Evolutionary conservation across 2,329 filamentous ascomycete genomes (phyloP).

Genomic region (Hysterium pulicare): DNA sequence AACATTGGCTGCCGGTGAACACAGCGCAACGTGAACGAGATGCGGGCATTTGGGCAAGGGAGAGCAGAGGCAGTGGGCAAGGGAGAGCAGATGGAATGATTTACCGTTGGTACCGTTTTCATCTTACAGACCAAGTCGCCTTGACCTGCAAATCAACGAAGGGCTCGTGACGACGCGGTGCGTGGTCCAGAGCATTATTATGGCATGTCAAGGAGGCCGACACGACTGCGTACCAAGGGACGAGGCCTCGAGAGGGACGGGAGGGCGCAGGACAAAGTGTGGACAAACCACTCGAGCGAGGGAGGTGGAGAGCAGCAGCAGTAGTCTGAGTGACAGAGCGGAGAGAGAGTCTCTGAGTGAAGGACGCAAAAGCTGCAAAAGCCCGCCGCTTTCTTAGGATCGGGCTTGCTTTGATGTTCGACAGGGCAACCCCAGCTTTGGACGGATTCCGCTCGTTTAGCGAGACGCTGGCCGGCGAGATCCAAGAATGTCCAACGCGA

Average conservation of each 20-base stretch:
- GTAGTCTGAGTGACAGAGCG: constrained; percentile 21
- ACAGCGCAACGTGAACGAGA: constrained; percentile 17
- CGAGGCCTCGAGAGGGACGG: constrained; percentile 15
- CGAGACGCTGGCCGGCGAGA: not conserved
- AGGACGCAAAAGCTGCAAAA: constrained; percentile 28
- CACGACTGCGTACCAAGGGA: constrained; percentile 5
- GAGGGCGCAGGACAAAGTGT: constrained; percentile 9
- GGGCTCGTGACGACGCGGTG: constrained; percentile 32
- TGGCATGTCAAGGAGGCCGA: constrained; percentile 29
- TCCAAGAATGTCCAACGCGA: not conserved
- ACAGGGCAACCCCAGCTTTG: constrained; percentile 2
- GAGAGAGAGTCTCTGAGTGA: constrained; percentile 26
- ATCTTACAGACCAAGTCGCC: constrained; percentile 39
- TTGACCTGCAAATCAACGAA: constrained; percentile 32
- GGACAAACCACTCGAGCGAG: constrained; percentile 13
- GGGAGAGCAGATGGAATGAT: constrained; percentile 13
- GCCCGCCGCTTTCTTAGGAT: constrained; percentile 9
- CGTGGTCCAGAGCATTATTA: constrained; percentile 37
- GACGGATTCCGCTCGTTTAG: too few relatives aligned
- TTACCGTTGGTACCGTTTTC: constrained; percentile 48
- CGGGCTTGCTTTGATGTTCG: not conserved
- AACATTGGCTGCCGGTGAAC: constrained; percentile 17
- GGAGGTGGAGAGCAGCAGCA: constrained; percentile 18
- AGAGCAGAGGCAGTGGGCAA: constrained; percentile 10
- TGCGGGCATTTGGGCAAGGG: constrained; percentile 10